A percentile compares a stretch with the other conserved stretches of the same genome.
Evolutionary conservation across 2,329 filamentous ascomycete species (phyloP).

Genomic region (Ophiostoma sp.): DNA sequence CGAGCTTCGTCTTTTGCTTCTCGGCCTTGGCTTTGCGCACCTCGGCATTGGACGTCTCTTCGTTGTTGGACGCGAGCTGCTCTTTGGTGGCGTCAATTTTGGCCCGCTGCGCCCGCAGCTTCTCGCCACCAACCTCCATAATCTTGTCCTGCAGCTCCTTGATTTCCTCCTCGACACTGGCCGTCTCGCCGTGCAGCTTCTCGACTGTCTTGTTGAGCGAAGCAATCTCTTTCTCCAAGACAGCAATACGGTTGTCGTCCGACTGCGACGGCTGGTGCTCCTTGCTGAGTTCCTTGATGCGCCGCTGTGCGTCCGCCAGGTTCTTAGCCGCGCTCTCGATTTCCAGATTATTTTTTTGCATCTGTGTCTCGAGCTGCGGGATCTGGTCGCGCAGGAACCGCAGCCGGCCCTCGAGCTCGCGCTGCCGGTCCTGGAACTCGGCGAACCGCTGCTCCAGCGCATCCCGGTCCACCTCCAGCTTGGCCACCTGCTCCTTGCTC

Average conservation of each 20-base stretch:
- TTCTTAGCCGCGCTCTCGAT: slow-evolving; percentile 84
- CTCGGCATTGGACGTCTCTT: slow-evolving; percentile 82
- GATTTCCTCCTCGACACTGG: slow-evolving; percentile 89
- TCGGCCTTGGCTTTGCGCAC: slow-evolving; percentile 89
- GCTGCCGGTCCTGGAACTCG: slow-evolving; percentile 80
- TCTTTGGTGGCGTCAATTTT: slow-evolving; percentile 88
- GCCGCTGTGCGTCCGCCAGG: slow-evolving; percentile 77
- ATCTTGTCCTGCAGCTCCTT: slow-evolving; percentile 92
- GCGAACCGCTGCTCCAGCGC: slow-evolving; percentile 78
- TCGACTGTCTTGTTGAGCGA: slow-evolving; percentile 76
- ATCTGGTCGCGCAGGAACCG: slow-evolving; percentile 74
- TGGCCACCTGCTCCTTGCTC: slow-evolving; percentile 82
- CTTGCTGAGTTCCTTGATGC: slow-evolving; percentile 78
- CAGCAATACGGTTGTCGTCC: slow-evolving; percentile 72
- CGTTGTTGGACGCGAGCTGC: slow-evolving; percentile 75
- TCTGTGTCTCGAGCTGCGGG: slow-evolving; percentile 81
- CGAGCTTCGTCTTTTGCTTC: slow-evolving; percentile 84
- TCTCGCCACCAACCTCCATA: slow-evolving; percentile 96
- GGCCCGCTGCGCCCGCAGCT: slow-evolving; percentile 82
- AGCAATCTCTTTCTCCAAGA: slow-evolving; percentile 74
- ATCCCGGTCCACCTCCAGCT: slow-evolving; percentile 86
- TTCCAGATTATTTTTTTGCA: slow-evolving; percentile 88
- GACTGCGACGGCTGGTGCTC: slow-evolving; percentile 79
- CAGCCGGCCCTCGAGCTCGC: slow-evolving; percentile 72
- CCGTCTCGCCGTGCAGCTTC: slow-evolving; percentile 79